These are phyloP conservation scores for Diplodia corticola DNA, from an alignment of 2,329 filamentous ascomycete species.

Conservation along the genomic window DNA sequence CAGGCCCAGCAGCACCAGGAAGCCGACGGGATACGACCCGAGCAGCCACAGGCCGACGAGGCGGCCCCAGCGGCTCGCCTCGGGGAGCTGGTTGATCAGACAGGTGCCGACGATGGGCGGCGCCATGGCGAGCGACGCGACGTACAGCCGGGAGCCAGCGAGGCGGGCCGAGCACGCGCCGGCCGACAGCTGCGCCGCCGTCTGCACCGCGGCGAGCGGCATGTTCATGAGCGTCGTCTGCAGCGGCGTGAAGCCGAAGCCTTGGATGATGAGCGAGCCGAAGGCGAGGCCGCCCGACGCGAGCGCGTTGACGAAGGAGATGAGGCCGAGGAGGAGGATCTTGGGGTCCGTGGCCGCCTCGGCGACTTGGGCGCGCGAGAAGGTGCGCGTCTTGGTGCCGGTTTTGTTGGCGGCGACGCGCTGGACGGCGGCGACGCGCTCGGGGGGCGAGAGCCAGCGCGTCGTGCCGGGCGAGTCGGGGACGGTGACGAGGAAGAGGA, in stretches of 20 bases:
- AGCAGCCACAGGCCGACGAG: conserved; percentile 62
- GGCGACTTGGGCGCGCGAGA: conserved; percentile 54
- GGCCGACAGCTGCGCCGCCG: conserved; percentile 60
- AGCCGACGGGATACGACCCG: conserved; percentile 61
- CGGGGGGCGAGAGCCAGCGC: conserved; percentile 56
- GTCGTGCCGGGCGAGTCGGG: conserved; percentile 65
- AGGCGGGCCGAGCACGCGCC: conserved; percentile 57
- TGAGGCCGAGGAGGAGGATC: conserved; percentile 55
- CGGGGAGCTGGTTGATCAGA: conserved; percentile 53
- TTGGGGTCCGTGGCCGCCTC: conserved; percentile 57
- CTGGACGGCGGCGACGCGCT: conserved; percentile 61
- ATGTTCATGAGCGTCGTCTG: conserved; percentile 62
- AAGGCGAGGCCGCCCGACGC: conserved; percentile 57
- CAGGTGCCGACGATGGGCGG: conserved; percentile 59
- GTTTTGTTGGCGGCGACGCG: conserved; percentile 47
- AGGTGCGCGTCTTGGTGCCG: conserved; percentile 46
- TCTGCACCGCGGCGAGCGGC: conserved; percentile 61
- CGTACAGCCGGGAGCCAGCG: conserved; percentile 57
- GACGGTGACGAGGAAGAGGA: conserved; percentile 50
- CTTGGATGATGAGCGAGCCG: conserved; percentile 58
- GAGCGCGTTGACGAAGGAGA: conserved; percentile 40
- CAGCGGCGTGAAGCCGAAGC: conserved; percentile 59
- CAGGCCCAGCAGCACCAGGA: conserved; percentile 63
- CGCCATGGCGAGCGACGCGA: conserved; percentile 50
- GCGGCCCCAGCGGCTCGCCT: conserved; percentile 51